These are phyloP conservation scores for Umbelopsis isabellina DNA, from an alignment of 192 early-diverging fungal species.

Conservation along the genomic window DNA sequence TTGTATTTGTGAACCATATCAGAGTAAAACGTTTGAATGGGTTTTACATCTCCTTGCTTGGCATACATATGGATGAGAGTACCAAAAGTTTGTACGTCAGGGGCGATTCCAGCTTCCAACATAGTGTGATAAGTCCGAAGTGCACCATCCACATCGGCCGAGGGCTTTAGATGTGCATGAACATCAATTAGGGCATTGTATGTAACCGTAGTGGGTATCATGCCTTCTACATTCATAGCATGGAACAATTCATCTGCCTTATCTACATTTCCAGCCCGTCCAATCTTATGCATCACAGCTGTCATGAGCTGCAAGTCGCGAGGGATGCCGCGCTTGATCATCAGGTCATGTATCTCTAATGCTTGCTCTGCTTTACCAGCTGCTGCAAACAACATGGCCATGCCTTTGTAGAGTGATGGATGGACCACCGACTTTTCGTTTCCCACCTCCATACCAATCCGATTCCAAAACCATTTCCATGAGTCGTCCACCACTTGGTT, in stretches of 20 bases:
- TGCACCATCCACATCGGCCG: constrained; percentile 48
- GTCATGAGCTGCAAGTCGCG: constrained; percentile 31
- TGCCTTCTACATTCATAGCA: constrained; percentile 27
- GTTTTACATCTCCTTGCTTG: constrained; percentile 38
- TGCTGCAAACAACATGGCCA: constrained; percentile 36
- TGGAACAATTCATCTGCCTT: constrained; percentile 37
- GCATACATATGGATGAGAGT: constrained; percentile 55
- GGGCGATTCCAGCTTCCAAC: constrained; percentile 34
- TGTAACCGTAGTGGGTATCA: constrained; percentile 45
- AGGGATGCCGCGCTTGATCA: constrained; percentile 30
- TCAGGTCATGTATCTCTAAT: constrained; percentile 37
- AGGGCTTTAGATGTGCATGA: constrained; percentile 40
- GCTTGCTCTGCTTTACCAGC: constrained; percentile 36
- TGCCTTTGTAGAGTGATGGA: constrained; percentile 29
- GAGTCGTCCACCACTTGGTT: constrained; percentile 25
- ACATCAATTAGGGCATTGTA: constrained; percentile 51
- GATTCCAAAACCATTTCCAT: constrained; percentile 40
- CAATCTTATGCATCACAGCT: constrained; percentile 39
- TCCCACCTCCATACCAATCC: constrained; percentile 30
- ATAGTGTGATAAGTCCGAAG: constrained; percentile 44
- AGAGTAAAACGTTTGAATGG: constrained; percentile 42
- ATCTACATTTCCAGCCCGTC: constrained; percentile 31
- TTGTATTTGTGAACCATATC: constrained; percentile 46
- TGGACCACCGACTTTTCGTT: constrained; percentile 19
- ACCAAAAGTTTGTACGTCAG: constrained; percentile 51